Base-by-base conservation (phyloP, 371 early-diverging fungal genomes). In the Rhizopus delemar region DNA sequence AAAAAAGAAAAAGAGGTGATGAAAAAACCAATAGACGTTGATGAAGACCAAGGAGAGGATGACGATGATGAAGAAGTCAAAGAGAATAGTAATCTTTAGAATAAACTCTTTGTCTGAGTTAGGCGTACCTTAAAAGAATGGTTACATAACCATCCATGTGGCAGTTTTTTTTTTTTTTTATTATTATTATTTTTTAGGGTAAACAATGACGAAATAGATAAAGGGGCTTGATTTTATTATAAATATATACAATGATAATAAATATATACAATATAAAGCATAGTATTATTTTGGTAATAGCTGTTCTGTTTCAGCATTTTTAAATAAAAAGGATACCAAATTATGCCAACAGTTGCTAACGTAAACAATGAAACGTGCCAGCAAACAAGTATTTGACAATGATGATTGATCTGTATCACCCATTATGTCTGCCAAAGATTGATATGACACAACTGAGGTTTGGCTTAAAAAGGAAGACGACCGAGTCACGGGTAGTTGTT, bases 401-500 rank as follows among this genome's bases (percentile, higher is more conserved):
- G 43, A 43, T 5, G 43, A 15, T 5, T 43, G n/a, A 5, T 43
- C 43, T 43, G 43, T 43, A 11, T 13, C 13, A 43, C 43, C 8
- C 28, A 29, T 48, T 8, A 48, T 48, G 31, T 48, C 48, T n/a
- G 48, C 48, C 48, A 48, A 29, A 4, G 48, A 48, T 48, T 48
- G 28, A 28, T 48, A 48, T 4, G 48, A 48, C 3, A 22, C 29
- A 28, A 29, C 48, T 7, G 48, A 66, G 33, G 32, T 58, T 46
- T 66, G 61, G 39, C 66, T 66, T 28, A 61, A 31, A 45, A 60
- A 57, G 29, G 66, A 57, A 36, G 50, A 49, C 8, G 66, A 61
- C 33, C 66, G 57, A 45, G 61, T 66, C 60, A 61, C 51, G 55
- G 48, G 48, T 9, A 29, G 8, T 2, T 8, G 39, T 38, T 38